These are phyloP conservation scores for Yamadazyma blattariae DNA, from an alignment of 1,139 yeast species.

Conservation along the genomic window DNA sequence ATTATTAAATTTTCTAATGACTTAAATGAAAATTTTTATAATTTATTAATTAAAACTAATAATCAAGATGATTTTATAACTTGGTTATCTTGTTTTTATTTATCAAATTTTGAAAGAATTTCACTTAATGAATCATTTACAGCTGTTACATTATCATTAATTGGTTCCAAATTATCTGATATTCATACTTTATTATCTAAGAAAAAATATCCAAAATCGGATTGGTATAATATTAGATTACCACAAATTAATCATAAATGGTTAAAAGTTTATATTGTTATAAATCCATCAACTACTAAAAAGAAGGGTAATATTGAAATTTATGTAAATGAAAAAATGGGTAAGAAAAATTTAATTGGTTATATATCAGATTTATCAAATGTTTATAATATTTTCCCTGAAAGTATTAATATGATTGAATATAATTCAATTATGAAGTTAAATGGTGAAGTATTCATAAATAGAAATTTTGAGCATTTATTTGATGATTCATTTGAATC, in stretches of 20 bases:
- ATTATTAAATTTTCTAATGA: conserved; percentile 39
- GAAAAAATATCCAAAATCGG: conserved; percentile 41
- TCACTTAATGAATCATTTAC: conserved; percentile 56
- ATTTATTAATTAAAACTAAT: conserved; percentile 31
- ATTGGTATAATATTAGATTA: conserved; percentile 56
- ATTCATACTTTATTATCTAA: conserved; percentile 49
- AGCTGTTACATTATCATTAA: conserved; percentile 54
- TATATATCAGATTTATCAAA: conserved; percentile 41
- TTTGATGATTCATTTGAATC: conserved; percentile 9
- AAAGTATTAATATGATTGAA: conserved; percentile 51
- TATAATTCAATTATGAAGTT: conserved; percentile 51
- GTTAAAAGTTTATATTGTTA: conserved; percentile 48
- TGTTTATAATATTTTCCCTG: conserved; percentile 54
- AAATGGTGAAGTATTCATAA: conserved; percentile 48
- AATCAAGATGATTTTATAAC: conserved; percentile 29
- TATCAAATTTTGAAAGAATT: conserved; percentile 49
- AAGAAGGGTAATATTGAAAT: conserved; percentile 49
- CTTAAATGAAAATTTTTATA: conserved; percentile 30
- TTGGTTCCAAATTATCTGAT: conserved; percentile 52
- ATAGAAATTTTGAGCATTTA: conserved; percentile 35
- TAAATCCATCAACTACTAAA: conserved; percentile 40
- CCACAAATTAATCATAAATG: conserved; percentile 56
- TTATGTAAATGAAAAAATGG: conserved; percentile 39
- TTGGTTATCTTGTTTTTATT: conserved; percentile 47
- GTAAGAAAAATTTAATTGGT: conserved; percentile 46